These are phyloP conservation scores for Erigeron canadensis DNA, from an alignment of 129 eudicot species.

Conservation along the genomic window DNA sequence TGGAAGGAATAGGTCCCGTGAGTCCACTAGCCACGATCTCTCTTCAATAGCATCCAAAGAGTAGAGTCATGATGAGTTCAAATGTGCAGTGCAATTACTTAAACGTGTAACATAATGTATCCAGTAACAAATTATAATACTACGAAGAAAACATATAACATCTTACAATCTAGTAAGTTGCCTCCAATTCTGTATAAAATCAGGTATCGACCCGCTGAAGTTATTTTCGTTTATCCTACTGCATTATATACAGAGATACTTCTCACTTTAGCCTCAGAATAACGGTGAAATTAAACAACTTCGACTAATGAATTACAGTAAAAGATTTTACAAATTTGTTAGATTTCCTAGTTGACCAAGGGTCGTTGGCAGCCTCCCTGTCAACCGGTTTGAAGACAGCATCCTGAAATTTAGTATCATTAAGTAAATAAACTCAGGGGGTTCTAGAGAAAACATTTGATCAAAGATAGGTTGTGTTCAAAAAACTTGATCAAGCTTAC, in stretches of 20 bases:
- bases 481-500: conserved; percentile 41
- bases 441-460: background rate
- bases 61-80: background rate
- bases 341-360: conserved; percentile 56
- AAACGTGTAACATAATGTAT: background rate
- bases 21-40: conserved; percentile 86
- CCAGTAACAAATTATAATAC: background rate
- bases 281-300: background rate
- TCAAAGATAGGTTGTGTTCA: background rate
- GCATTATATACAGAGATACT: conserved; percentile 31
- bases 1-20: conserved; percentile 83
- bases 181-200: conserved; percentile 71
- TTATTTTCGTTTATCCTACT: conserved; percentile 81
- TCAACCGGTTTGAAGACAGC: conserved; percentile 70
- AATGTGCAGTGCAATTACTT: background rate
- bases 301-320: background rate
- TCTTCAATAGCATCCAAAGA: conserved; percentile 41
- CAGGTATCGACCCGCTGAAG: conserved; percentile 76
- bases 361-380: conserved; percentile 63
- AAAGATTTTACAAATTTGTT: conserved; percentile 59
- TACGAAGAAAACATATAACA: background rate
- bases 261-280: background rate
- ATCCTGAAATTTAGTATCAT: conserved; percentile 48
- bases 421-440: background rate
- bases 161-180: conserved; percentile 72